phyloP scores from a whole-genome alignment of 2,329 filamentous ascomycete genomes.

The Scortechinia acanthostroma region DNA sequence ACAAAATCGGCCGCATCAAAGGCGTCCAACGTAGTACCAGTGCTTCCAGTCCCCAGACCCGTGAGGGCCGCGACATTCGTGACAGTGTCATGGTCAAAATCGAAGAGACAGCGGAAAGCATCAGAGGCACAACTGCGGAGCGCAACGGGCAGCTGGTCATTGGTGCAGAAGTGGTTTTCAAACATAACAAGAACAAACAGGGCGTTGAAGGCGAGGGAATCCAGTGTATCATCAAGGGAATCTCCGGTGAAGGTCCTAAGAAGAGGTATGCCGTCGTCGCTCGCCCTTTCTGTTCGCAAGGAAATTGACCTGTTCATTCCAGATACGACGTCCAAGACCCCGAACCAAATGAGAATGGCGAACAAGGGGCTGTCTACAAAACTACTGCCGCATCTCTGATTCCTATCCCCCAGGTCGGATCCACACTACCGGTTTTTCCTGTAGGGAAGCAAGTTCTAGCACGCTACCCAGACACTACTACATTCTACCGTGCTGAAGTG shows the following conservation, averaged over 20 bases:
- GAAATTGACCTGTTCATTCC: not conserved
- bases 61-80: conserved; percentile 21
- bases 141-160: conserved; percentile 29
- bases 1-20: conserved; percentile 32
- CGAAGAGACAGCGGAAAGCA: conserved; percentile 30
- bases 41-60: conserved; percentile 27
- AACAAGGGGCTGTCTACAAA: conserved; percentile 36
- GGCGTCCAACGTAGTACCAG: conserved; percentile 27
- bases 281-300: not conserved
- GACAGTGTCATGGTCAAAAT: conserved; percentile 25
- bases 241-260: conserved; percentile 38
- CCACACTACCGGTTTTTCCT: conserved; percentile 30
- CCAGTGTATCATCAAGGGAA: conserved; percentile 41
- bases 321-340: conserved; percentile 40
- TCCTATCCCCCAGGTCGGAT: conserved; percentile 33
- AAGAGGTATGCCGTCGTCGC: conserved; percentile 29
- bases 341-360: conserved; percentile 39
- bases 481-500: conserved; percentile 43
- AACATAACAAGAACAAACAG: conserved; percentile 37
- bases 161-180: conserved; percentile 39
- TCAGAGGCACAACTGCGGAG: conserved; percentile 31
- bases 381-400: conserved; percentile 37
- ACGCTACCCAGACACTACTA: conserved; percentile 44
- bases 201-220: conserved; percentile 37
- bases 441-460: conserved; percentile 41